These are phyloP conservation scores for Nannochloropsis gaditana DNA, from an alignment of 108 stramenopile species.

Conservation along the genomic window DNA sequence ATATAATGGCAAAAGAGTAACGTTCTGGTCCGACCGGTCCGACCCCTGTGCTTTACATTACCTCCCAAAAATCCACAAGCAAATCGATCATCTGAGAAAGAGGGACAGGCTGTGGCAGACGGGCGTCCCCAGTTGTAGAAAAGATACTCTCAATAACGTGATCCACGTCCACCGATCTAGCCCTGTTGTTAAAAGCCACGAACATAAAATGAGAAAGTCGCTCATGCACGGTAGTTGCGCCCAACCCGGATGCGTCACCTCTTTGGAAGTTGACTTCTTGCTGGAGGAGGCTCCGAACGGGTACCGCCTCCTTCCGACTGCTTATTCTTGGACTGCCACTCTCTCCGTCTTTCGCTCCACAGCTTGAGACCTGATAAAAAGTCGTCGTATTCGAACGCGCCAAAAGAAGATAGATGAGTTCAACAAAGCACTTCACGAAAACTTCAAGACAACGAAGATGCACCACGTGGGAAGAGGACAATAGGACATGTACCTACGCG, in stretches of 20 bases:
- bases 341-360: constrained; percentile 19
- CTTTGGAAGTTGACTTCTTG: not conserved
- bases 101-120: constrained; percentile 18
- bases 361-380: not conserved
- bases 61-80: constrained; percentile 24
- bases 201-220: not conserved
- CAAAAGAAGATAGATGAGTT: not conserved
- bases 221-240: not conserved
- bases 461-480: not conserved
- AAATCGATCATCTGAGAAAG: constrained; percentile 24
- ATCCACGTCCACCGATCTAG: not conserved
- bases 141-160: not conserved
- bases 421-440: not conserved
- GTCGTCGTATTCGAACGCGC: not conserved
- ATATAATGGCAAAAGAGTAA: too few relatives aligned
- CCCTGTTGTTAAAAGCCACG: not conserved
- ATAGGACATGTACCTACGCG: not conserved
- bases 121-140: constrained; percentile 19
- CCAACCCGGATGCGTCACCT: not conserved
- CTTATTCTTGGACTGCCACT: not conserved
- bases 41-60: not conserved
- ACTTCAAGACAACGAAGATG: not conserved
- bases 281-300: not conserved
- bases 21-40: too few relatives aligned
- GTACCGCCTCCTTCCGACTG: not conserved